Evolutionary conservation across 768 basidiomycete genomes (phyloP), one percentile per base, ranked within the genome.

Genomic region (Auricularia heimuer): DNA sequence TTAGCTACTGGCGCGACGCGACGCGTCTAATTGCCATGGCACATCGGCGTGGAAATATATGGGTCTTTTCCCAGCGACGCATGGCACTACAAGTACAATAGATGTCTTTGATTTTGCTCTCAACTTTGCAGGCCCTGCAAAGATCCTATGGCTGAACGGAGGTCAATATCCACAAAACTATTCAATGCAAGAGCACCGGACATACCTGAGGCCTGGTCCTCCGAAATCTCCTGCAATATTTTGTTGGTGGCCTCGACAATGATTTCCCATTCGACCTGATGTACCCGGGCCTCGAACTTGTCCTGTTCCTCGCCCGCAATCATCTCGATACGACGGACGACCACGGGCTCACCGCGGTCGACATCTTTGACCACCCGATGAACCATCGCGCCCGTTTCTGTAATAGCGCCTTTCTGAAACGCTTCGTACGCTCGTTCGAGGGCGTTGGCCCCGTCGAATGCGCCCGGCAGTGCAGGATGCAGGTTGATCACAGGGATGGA

Each of bases 371-470:
- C 86, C 14, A 98, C 97, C 33, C 87, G 83, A 75, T 99, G 97
- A 0, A 98, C 87, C 96, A 98, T 98, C 1, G 84, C 86, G 0
- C 97, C 95, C 0, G 89, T 86, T 65, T 82, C 80, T 37, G 79
- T 78, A 60, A 95, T 87, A 72, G 95, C 89, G 0, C 92, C 92
- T 64, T 79, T 83, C 71, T 89, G 82, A 73, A 91, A 97, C 0
- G 94, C 94, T 67, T 92, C 92, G 71, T 85, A 94, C 3, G 95
- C 93, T 11, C 96, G 80, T 68, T 89, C 85, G 63, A 98, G 89
- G 1, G 95, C 94, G 70, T 91, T 83, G n/a, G 91, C 86, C 4
- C 97, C 97, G 69, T 97, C 94, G 70, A 99, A 99, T n/a, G 89
- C 86, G 2, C 94, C 94, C 0, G 96, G 96, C 2, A 99, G 78